Evolutionary conservation across 768 basidiomycete species (phyloP), one percentile per base, ranked within the genome.

Genomic region (Hebeloma cylindrosporum): DNA sequence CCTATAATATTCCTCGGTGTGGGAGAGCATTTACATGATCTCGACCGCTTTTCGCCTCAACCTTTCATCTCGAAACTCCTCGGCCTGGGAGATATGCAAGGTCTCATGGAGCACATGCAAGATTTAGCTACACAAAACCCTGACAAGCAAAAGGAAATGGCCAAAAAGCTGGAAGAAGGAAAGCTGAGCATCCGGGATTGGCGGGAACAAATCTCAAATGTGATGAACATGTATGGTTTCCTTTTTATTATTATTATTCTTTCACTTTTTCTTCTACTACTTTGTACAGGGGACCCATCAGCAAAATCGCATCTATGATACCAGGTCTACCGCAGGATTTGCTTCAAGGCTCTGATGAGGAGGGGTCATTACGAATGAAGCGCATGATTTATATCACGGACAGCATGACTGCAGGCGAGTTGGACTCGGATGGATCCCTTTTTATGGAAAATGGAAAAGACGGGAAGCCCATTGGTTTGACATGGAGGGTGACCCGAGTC

Each of bases 311-410:
- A 21, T 92, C 89, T 11, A 97, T 98, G 93, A 99, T 99, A 48
- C 96, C 96, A 3, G 96, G 96, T 20, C 79, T 99, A 50, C 88
- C 92, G 9, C 88, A 93, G 55, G 92, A 91, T 31, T 69, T 98
- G 54, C 76, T 97, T 45, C 85, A 89, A 58, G 94, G 92, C 20
- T 88, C 86, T 18, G 95, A 97, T 59, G 94, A 97, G 65, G 95
- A 99, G 56, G 92, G 90, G 22, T 80, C 86, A 4, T 61, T 78
- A 47, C 85, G 92, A 45, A 83, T 99, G 82, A 97, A 97, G 68
- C 85, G 94, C 47, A 92, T 99, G 88, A 90, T 97, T 57, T 98
- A 87, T 70, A 98, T 99, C 59, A 96, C 93, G 8, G 96, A 99
- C 65, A 92, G 90, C 59, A 99, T 99, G 96, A 91, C 91, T 37